These are phyloP conservation scores for Zygoascus hellenicus DNA, from an alignment of 1,139 yeast genomes.

Conservation along the genomic window DNA sequence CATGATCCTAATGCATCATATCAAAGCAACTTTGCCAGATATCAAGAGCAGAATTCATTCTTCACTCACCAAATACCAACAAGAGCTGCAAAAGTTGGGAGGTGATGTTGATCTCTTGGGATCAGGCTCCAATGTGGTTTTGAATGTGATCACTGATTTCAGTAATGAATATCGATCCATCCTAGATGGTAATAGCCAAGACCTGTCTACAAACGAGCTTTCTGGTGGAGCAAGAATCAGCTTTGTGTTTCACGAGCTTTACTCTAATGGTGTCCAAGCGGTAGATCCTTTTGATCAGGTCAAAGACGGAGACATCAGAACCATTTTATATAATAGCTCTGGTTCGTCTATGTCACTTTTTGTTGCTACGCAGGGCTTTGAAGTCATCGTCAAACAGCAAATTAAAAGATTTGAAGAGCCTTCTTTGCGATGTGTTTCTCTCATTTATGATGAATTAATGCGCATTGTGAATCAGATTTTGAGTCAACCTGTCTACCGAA, in stretches of 20 bases:
- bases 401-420: slow-evolving; percentile 95
- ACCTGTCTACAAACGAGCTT: slow-evolving; percentile 74
- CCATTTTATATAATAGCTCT: slow-evolving; percentile 84
- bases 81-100: slow-evolving; percentile 69
- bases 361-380: slow-evolving; percentile 97
- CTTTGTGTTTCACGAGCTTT: slow-evolving; percentile 95
- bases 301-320: slow-evolving; percentile 92
- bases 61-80: slow-evolving; percentile 80
- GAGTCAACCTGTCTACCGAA: slow-evolving; percentile 70
- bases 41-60: slow-evolving; percentile 88
- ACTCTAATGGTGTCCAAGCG: slow-evolving; percentile 85
- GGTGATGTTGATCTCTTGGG: slow-evolving; percentile 80
- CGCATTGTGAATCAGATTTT: slow-evolving; percentile 83
- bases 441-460: slow-evolving; percentile 90
- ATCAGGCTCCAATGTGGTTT: slow-evolving; percentile 82
- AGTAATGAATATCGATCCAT: slow-evolving; percentile 89
- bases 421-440: slow-evolving; percentile 75
- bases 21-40: slow-evolving; percentile 92
- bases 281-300: slow-evolving; percentile 97
- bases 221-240: slow-evolving; percentile 97
- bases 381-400: slow-evolving; percentile 92
- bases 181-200: slow-evolving; percentile 88
- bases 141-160: slow-evolving; percentile 87
- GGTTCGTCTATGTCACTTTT: slow-evolving; percentile 97
- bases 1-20: slow-evolving; percentile 85